phyloP scores from a whole-genome alignment of 257 asterid species.

The Forsythia viridissima region DNA sequence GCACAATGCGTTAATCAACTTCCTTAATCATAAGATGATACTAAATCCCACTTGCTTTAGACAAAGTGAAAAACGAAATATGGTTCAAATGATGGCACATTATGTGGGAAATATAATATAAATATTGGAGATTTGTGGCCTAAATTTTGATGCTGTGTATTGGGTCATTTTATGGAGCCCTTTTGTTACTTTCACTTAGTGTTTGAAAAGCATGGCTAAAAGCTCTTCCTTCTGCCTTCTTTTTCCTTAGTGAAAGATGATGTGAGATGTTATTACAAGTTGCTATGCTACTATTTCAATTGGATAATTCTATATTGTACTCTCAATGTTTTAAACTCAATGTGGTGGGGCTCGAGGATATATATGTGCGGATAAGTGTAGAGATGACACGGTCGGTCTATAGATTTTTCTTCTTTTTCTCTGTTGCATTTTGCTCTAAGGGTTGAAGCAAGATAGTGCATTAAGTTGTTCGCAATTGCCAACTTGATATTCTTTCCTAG shows the following conservation, averaged over 20 bases:
- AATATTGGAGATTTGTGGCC: neutral
- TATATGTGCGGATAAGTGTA: neutral
- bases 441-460: too few relatives aligned
- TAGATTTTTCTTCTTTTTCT: neutral
- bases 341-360: neutral
- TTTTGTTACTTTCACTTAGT: neutral
- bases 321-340: neutral
- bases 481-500: neutral
- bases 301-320: neutral
- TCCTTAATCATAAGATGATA: neutral
- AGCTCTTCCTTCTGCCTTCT: neutral
- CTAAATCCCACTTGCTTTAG: conserved; percentile 1
- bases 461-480: neutral
- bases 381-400: neutral
- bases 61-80: neutral
- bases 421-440: neutral
- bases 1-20: neutral
- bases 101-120: neutral
- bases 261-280: neutral
- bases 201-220: neutral
- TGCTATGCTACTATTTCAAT: neutral
- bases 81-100: neutral
- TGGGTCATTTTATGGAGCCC: neutral
- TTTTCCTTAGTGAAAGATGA: conserved; percentile 5
- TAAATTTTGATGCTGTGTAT: neutral